These are phyloP conservation scores for Piromyces finnis DNA, from an alignment of 192 early-diverging fungal species.

Conservation along the genomic window DNA sequence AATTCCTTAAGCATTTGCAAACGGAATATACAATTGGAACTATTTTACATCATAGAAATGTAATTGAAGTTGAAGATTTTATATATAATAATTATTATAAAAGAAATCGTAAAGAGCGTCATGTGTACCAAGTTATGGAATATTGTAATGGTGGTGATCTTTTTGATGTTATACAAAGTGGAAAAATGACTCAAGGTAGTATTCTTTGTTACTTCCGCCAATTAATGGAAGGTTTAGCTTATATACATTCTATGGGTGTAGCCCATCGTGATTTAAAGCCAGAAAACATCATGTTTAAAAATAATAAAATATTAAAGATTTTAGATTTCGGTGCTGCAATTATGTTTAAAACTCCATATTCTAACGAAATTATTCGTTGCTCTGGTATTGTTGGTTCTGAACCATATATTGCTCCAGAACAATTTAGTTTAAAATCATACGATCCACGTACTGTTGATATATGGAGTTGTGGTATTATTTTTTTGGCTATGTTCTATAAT, in stretches of 20 bases:
- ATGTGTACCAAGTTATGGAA: constrained; percentile 45
- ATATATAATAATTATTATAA: constrained; percentile 39
- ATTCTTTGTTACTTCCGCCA: neutral
- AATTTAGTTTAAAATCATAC: constrained; percentile 1
- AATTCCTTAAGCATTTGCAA: neutral
- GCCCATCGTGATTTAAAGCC: constrained; percentile 69
- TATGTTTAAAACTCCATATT: constrained; percentile 1
- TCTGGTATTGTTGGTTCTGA: neutral
- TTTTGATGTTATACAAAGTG: neutral
- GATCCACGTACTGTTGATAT: constrained; percentile 1
- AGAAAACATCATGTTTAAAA: constrained; percentile 43
- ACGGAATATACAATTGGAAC: neutral
- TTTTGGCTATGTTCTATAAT: constrained; percentile 4
- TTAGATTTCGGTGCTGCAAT: constrained; percentile 5
- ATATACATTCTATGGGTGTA: constrained; percentile 45
- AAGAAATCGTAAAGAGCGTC: neutral
- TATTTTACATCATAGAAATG: constrained; percentile 49
- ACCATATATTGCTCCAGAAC: constrained; percentile 5
- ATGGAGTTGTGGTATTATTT: constrained; percentile 13
- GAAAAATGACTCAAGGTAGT: neutral
- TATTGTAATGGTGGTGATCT: constrained; percentile 3
- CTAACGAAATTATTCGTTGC: constrained; percentile 11
- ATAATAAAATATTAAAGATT: neutral
- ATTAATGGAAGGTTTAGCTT: constrained; percentile 14
- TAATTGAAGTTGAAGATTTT: constrained; percentile 61